Evolutionary conservation across 2,329 filamentous ascomycete species (phyloP).

Genomic region (Nigrospora sphaerica): DNA sequence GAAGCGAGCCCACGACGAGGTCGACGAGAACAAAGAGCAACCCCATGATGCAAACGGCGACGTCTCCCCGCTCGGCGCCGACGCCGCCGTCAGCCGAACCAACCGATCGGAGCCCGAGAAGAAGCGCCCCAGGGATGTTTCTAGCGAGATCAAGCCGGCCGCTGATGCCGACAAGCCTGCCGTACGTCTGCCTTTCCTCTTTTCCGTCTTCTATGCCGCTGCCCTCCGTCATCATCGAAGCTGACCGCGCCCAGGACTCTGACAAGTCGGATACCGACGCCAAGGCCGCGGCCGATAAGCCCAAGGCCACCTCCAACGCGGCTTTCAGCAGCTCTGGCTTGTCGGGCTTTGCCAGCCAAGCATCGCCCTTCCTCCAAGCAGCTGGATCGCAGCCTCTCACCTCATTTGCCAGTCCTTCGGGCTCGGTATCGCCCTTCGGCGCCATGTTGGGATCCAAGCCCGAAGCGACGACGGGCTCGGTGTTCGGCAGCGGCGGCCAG

Average conservation of each 20-base stretch:
- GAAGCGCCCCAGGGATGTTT: constrained; percentile 53
- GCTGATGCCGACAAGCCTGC: constrained; percentile 19
- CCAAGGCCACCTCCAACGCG: constrained; percentile 40
- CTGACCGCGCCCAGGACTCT: constrained; percentile 5
- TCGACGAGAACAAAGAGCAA: constrained; percentile 40
- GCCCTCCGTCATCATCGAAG: constrained; percentile 5
- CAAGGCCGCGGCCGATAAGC: constrained; percentile 12
- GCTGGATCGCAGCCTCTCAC: constrained; percentile 16
- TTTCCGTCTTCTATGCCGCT: background rate
- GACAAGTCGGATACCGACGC: constrained; percentile 8
- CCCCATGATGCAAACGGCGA: constrained; percentile 26
- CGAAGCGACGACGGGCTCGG: constrained; percentile 31
- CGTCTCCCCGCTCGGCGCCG: constrained; percentile 33
- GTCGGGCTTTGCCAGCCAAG: constrained; percentile 59
- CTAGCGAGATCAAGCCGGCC: constrained; percentile 23
- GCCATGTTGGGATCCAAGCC: constrained; percentile 26
- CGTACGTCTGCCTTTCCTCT: constrained; percentile 18
- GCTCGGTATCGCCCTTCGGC: constrained; percentile 28
- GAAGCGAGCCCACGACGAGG: constrained; percentile 54
- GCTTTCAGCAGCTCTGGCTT: constrained; percentile 54
- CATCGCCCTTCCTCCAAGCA: constrained; percentile 30
- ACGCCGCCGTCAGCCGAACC: constrained; percentile 38
- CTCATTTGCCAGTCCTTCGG: constrained; percentile 41
- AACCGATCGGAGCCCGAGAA: constrained; percentile 56
- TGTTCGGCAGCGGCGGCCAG: constrained; percentile 36